These are phyloP conservation scores for Gardenia jasminoides DNA, from an alignment of 257 asterid species.

Conservation along the genomic window DNA sequence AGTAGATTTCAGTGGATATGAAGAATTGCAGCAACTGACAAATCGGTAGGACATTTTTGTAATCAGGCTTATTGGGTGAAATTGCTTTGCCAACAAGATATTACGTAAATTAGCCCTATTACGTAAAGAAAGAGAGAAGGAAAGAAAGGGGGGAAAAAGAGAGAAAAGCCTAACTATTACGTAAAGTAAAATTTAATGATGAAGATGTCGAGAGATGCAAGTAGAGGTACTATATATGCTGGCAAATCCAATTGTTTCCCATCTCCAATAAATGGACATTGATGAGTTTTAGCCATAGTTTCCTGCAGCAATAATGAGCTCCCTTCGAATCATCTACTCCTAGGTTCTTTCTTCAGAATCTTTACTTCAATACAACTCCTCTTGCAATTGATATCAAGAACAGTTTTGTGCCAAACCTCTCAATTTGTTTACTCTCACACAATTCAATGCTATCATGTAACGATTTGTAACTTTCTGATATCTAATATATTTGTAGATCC, in stretches of 20 bases:
- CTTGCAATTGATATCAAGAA: background rate
- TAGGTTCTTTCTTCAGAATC: background rate
- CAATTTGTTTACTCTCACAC: background rate
- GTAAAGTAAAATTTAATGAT: slow-evolving; percentile 11
- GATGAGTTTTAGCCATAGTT: slow-evolving; percentile 3
- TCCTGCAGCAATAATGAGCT: slow-evolving; percentile 12
- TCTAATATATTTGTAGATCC: no score
- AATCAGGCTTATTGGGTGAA: slow-evolving; percentile 6
- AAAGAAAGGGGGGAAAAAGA: background rate
- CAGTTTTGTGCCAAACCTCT: background rate
- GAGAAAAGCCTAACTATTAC: background rate
- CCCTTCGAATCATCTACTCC: background rate
- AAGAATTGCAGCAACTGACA: background rate
- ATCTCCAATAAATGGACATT: background rate
- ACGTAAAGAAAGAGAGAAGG: background rate
- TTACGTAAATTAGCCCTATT: no score
- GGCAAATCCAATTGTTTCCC: background rate
- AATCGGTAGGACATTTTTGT: background rate
- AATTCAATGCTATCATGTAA: no score
- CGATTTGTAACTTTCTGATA: no score
- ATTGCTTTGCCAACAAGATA: slow-evolving; percentile 19
- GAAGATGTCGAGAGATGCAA: background rate
- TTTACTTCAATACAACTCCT: slow-evolving; percentile 8
- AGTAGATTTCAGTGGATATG: background rate
- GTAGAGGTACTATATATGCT: background rate